Percentiles rank a stretch among this genome's conserved stretches.
phyloP scores from a whole-genome alignment of 768 basidiomycete species.

The Auricularia heimuer region DNA sequence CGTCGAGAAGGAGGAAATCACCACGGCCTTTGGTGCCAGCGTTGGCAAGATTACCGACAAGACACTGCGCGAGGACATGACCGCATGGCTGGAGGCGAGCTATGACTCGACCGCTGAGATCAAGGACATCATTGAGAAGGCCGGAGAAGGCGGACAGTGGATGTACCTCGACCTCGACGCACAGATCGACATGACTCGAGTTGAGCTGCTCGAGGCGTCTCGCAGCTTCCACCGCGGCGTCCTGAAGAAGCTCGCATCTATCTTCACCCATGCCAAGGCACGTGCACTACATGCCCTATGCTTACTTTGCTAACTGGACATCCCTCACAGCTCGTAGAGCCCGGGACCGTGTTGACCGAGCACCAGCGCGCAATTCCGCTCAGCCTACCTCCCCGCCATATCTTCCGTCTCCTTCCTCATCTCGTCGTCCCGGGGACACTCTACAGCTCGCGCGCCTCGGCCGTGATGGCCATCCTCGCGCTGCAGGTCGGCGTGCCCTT shows the following conservation, averaged over 20 bases:
- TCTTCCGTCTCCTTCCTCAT: conserved; percentile 20
- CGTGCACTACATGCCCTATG: background rate
- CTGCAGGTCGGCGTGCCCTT: conserved; percentile 19
- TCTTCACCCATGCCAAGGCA: conserved; percentile 22
- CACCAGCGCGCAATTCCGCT: conserved; percentile 18
- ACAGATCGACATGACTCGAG: conserved; percentile 18
- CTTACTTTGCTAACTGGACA: too few relatives aligned
- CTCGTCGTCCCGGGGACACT: conserved; percentile 21
- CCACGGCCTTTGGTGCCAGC: conserved; percentile 15
- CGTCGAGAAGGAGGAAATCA: conserved; percentile 12
- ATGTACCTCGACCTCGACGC: conserved; percentile 23
- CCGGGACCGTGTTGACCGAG: conserved; percentile 14
- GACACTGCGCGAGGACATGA: conserved; percentile 13
- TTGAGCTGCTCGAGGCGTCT: conserved; percentile 21
- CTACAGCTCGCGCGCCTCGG: conserved; percentile 17
- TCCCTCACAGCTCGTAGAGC: conserved; percentile 15
- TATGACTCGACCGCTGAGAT: conserved; percentile 21
- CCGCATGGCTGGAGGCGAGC: conserved; percentile 21
- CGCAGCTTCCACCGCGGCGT: conserved; percentile 18
- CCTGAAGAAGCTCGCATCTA: conserved; percentile 17
- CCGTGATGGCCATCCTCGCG: conserved; percentile 18
- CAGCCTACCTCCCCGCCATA: conserved; percentile 13
- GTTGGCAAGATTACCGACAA: conserved; percentile 15
- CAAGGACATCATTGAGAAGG: conserved; percentile 13
- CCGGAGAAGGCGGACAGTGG: conserved; percentile 10